A percentile compares a stretch with the other conserved stretches of the same genome.
Evolutionary conservation across 140 eudicot species (phyloP).

Genomic region (Ambrosia hybrid): DNA sequence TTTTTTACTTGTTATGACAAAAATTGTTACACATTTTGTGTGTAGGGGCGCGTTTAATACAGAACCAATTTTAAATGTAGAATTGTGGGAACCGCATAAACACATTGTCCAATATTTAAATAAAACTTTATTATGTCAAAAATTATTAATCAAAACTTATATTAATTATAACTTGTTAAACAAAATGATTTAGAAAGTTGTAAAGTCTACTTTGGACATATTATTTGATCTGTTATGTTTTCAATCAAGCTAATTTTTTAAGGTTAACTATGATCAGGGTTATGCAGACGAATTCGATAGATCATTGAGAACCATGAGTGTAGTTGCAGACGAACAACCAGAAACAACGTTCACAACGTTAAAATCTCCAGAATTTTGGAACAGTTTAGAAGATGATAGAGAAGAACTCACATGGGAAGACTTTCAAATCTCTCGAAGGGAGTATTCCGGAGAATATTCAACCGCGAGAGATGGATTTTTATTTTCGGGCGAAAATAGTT

Average conservation of each 20-base stretch:
- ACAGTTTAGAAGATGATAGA: conserved; percentile 20
- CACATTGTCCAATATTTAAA: background rate
- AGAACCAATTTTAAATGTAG: too few relatives aligned
- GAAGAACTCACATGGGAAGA: conserved; percentile 31
- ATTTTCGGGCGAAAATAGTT: conserved; percentile 38
- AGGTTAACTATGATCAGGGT: conserved; percentile 36
- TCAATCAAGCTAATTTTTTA: background rate
- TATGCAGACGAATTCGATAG: conserved; percentile 37
- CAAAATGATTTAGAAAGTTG: background rate
- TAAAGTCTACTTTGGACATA: background rate
- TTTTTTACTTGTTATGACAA: too few relatives aligned
- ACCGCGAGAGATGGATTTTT: conserved; percentile 9
- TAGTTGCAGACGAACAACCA: conserved; percentile 25
- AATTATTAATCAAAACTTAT: background rate
- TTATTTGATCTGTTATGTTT: background rate
- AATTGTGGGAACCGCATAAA: background rate
- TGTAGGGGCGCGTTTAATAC: too few relatives aligned
- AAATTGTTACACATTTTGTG: too few relatives aligned
- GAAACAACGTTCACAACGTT: conserved; percentile 30
- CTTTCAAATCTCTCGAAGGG: too few relatives aligned
- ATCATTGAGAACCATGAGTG: conserved; percentile 30
- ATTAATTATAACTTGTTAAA: background rate
- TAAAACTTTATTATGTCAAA: background rate
- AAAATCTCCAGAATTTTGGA: conserved; percentile 35
- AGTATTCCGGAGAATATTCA: conserved; percentile 1